Evolutionary conservation across 192 early-diverging fungal genomes (phyloP), one percentile per base, ranked within the genome.

Genomic region (Coemansia sp.): DNA sequence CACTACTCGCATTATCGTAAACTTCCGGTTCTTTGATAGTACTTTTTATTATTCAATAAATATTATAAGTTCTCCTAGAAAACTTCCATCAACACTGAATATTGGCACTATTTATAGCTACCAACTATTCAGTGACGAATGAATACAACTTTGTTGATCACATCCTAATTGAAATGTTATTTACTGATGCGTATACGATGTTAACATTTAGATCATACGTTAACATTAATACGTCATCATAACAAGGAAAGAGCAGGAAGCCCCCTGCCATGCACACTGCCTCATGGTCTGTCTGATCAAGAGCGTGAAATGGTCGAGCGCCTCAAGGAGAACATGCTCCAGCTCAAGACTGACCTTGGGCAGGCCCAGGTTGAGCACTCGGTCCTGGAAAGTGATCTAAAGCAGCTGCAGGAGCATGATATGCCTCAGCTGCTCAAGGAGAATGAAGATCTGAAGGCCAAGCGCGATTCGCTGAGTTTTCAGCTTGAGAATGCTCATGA

Each of bases 361-460:
- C 60, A 48, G 47, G 61, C 37, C n/a, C 42, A 63, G 63, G 62
- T 32, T 5, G 60, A 36, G 18, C 71, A 52, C 56, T 45, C 32
- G 32, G 71, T 63, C 26, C 51, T 62, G 47, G 68, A 47, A 21
- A 49, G 41, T 19, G 58, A 15, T 42, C 36, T 18, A 51, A 58
- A 60, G 10, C 61, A 43, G n/a, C 65, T 54, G 26, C 26, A 26
- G 26, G 26, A 26, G 26, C 26, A 26, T 5, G 77, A 79, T 45
- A 32, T 68, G 15, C 36, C 59, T 1, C 41, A 45, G 37, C 47
- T 74, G 61, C 43, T 66, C 0, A 36, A 58, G 0, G 72, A 74
- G 40, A 79, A 71, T 62, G 72, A 74, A n/a, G n/a, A 62, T 37
- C 67, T 79, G 15, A 48, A 49, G 65, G 77, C 74, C 49, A 48